Percentiles rank a stretch among this genome's conserved stretches.
Evolutionary conservation across 768 basidiomycete genomes (phyloP).

Genomic region (Suillus variegatus): DNA sequence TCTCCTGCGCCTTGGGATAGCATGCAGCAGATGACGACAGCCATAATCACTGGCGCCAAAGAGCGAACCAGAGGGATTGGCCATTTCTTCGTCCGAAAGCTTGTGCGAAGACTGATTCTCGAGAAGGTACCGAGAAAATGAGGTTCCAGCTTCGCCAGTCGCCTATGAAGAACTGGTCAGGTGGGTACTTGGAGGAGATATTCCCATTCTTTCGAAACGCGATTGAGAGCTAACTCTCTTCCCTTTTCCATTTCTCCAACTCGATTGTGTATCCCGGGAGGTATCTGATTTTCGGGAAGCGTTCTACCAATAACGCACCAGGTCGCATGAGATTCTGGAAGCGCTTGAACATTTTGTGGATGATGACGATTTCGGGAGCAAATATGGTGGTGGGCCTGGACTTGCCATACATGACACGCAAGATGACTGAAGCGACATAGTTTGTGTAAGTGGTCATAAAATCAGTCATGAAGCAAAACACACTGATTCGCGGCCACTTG

Average conservation of each 20-base stretch:
- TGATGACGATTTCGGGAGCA: not conserved
- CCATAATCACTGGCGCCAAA: conserved; percentile 64
- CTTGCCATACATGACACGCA: conserved; percentile 37
- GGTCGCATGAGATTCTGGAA: conserved; percentile 39
- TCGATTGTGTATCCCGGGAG: conserved; percentile 65
- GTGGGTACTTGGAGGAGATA: not conserved
- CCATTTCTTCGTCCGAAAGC: conserved; percentile 56
- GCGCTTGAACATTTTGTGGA: conserved; percentile 37
- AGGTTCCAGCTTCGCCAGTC: conserved; percentile 27
- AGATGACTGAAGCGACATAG: conserved; percentile 37
- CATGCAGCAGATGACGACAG: conserved; percentile 57
- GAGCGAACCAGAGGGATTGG: conserved; percentile 50
- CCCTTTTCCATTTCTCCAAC: conserved; percentile 53
- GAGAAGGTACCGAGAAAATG: conserved; percentile 60
- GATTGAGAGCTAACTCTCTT: conserved; percentile 52
- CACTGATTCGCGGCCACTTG: conserved; percentile 53
- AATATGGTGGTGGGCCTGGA: conserved; percentile 26
- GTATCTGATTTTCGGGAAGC: conserved; percentile 40
- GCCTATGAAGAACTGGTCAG: conserved; percentile 23
- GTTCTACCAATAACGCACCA: conserved; percentile 37
- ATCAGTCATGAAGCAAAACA: conserved; percentile 46
- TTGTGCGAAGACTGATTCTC: conserved; percentile 55
- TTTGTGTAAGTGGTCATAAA: conserved; percentile 34
- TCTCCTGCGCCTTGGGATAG: conserved; percentile 51
- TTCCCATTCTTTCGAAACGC: conserved; percentile 43